Base-by-base conservation (phyloP, 805 yeast genomes). In the Kregervanrija pseudodelftensis region DNA sequence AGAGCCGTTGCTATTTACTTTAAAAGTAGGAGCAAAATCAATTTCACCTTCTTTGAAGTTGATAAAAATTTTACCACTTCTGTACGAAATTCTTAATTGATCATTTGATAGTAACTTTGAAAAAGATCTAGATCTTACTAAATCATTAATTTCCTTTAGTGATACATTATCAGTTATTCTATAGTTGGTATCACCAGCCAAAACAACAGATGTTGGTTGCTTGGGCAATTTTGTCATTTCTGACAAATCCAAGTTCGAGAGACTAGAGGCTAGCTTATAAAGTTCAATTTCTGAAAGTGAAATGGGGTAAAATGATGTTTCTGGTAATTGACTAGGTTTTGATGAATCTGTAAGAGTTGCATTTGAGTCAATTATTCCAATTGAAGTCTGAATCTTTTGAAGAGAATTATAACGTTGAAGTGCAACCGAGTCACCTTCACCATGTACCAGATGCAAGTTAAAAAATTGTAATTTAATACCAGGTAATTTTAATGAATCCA, bases 391-490 rank as follows among this genome's bases (percentile, higher is more conserved):
- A 22, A 32, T 22, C 22, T 46, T 47, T 5, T 40, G 31, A 53
- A 55, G 42, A 13, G 52, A 38, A 31, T 45, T 48, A 47, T 41
- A 41, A 41, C 51, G 41, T 43, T 53, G 47, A 16, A 43, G 35
- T 22, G 47, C 31, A 32, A 41, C 42, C 17, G 45, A n/a, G 2
- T 44, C 49, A 14, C 54, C 59, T 43, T 58, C 63, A 32, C 85
- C 82, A 13, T 78, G 75, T 1, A 74, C 72, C 39, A 79, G 63
- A 56, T 79, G 85, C 53, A 79, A 68, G 50, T 79, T 75, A 15
- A 78, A 57, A 9, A 76, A 37, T 33, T 64, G 64, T 31, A 71
- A 45, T 10, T 58, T 49, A 12, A 54, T 46, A 15, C 70, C 71
- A 8, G 61, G 55, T 3, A 63, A 45, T 33, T 14, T 11, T 11